A percentile compares a stretch with the other conserved stretches of the same genome.
These are phyloP conservation scores for Bryum argenteum DNA, from an alignment of 225 moss, liverwort and hornwort species.

Conservation along the genomic window DNA sequence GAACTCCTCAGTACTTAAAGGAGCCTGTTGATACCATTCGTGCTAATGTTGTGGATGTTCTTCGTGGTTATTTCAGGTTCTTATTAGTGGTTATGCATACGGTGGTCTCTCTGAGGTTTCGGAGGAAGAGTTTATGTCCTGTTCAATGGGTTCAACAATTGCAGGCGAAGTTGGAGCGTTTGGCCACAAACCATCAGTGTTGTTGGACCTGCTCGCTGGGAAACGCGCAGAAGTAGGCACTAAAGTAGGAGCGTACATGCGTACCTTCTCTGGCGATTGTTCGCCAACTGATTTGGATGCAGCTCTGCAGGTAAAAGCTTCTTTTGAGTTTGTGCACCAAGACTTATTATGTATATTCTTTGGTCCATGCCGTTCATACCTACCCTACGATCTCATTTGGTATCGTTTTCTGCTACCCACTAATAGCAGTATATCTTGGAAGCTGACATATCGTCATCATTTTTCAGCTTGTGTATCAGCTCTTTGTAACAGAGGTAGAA, in stretches of 20 bases:
- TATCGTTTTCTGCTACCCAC: background rate
- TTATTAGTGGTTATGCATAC: conserved; percentile 91
- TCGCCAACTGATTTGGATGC: conserved; percentile 89
- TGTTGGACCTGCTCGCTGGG: conserved; percentile 88
- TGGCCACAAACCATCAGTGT: conserved; percentile 83
- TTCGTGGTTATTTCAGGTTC: conserved; percentile 59
- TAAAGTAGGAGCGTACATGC: conserved; percentile 96
- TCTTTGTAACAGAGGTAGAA: conserved; percentile 77
- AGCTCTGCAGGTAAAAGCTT: conserved; percentile 72
- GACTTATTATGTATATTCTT: conserved; percentile 2
- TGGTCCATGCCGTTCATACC: background rate
- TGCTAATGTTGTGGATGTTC: background rate
- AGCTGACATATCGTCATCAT: conserved; percentile 24
- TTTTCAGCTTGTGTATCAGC: conserved; percentile 87
- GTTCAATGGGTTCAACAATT: conserved; percentile 93
- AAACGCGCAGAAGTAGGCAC: conserved; percentile 94
- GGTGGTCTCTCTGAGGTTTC: conserved; percentile 93
- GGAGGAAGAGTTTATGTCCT: conserved; percentile 81
- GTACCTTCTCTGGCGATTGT: conserved; percentile 95
- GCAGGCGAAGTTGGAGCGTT: conserved; percentile 97
- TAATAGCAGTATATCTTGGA: conserved; percentile 10
- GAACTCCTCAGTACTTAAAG: background rate
- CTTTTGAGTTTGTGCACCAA: conserved; percentile 19
- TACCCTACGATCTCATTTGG: conserved; percentile 11
- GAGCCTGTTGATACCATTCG: background rate